These are phyloP conservation scores for Triticum monococcum DNA, from an alignment of 176 grass and related monocot genomes.

Conservation along the genomic window DNA sequence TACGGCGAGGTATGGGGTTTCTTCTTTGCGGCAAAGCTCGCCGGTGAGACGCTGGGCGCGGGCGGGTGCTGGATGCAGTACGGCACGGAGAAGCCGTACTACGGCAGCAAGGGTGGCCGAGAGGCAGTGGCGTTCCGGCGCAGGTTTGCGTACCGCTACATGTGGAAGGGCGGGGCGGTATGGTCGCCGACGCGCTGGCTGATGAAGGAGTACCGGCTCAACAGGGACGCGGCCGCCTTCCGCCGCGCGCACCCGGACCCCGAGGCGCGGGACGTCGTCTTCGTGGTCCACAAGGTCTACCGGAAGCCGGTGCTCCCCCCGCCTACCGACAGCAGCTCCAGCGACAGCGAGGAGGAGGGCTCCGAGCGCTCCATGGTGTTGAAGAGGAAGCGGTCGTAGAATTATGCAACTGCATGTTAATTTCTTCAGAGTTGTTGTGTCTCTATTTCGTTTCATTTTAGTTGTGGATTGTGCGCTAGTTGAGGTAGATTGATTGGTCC, in stretches of 20 bases:
- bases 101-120: background rate
- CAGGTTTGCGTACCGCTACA: background rate
- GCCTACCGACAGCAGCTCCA: background rate
- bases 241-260: background rate
- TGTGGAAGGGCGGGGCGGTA: background rate
- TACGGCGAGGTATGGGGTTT: background rate
- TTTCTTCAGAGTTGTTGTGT: background rate
- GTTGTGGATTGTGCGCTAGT: background rate
- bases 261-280: background rate
- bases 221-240: background rate
- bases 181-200: background rate
- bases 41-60: background rate
- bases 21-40: background rate
- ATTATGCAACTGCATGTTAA: background rate
- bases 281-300: conserved; percentile 3
- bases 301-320: background rate
- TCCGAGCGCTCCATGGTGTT: background rate
- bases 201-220: conserved; percentile 22
- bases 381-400: background rate
- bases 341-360: background rate
- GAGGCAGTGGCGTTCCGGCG: background rate
- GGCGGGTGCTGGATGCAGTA: background rate
- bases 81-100: background rate
- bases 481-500: background rate
- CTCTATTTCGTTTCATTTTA: background rate